Percentiles rank a stretch among this genome's conserved stretches.
Conservation (phyloP, 768 basidiomycete genomes). For the Tylopilus balloui region DNA sequence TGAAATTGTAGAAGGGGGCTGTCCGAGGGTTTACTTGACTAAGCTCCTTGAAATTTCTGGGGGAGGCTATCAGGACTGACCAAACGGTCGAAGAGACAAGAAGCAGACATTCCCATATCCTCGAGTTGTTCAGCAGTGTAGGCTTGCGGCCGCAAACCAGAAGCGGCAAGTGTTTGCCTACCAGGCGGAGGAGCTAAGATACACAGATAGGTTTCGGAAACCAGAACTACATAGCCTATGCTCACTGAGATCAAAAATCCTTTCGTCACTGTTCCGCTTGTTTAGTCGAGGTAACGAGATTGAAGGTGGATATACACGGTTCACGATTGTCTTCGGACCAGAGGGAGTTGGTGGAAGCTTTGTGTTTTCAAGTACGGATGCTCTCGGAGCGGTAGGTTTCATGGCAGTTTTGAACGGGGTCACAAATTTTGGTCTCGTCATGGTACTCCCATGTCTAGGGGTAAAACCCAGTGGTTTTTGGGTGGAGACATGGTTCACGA, state of each 20-base stretch:
- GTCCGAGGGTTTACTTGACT: constrained; percentile 49
- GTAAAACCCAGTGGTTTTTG: constrained; percentile 26
- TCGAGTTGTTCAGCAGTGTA: constrained; percentile 43
- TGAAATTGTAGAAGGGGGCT: constrained; percentile 59
- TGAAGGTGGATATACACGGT: constrained; percentile 26
- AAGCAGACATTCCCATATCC: constrained; percentile 49
- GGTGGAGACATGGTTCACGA: constrained; percentile 10
- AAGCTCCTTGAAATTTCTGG: constrained; percentile 50
- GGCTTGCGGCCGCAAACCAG: constrained; percentile 47
- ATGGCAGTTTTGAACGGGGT: constrained; percentile 61
- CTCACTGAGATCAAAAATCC: constrained; percentile 44
- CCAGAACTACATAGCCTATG: background rate
- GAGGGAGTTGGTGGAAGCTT: constrained; percentile 1
- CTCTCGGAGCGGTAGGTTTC: constrained; percentile 36
- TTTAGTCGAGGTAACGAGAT: constrained; percentile 1
- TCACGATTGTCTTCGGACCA: background rate
- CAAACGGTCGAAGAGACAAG: background rate
- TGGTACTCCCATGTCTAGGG: constrained; percentile 24
- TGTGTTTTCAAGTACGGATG: constrained; percentile 1
- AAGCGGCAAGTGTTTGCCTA: constrained; percentile 45
- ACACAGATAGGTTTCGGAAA: background rate
- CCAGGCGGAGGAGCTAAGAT: constrained; percentile 31
- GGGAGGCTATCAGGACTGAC: constrained; percentile 4
- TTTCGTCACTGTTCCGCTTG: constrained; percentile 8
- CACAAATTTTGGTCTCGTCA: constrained; percentile 41